Conservation (phyloP, 1,284 basidiomycete species). For the Malassezia yamatoensis region DNA sequence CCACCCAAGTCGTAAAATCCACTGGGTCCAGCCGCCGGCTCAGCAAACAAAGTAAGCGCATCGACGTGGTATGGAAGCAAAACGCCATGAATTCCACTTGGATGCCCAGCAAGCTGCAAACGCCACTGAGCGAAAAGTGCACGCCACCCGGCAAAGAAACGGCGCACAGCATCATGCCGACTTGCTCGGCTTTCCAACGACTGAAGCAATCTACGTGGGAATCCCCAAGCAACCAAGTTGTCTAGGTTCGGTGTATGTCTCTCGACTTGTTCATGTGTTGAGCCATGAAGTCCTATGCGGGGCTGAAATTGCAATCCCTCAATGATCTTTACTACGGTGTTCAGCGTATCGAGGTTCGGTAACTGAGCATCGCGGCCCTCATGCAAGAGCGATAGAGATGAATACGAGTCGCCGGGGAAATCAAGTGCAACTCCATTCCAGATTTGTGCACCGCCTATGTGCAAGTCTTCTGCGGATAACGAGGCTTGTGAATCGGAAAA, state of each 20-base stretch:
- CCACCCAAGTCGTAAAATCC: slow-evolving; percentile 80
- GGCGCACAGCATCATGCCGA: slow-evolving; percentile 1
- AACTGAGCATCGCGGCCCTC: slow-evolving; percentile 89
- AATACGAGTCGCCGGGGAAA: slow-evolving; percentile 92
- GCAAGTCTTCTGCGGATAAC: slow-evolving; percentile 58
- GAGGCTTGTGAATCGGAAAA: slow-evolving; percentile 58
- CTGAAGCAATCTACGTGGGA: neutral
- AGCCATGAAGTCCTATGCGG: slow-evolving; percentile 8
- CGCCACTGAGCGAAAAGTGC: slow-evolving; percentile 49
- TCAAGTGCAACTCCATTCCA: slow-evolving; percentile 94
- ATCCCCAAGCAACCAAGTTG: neutral
- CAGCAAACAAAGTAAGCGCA: slow-evolving; percentile 76
- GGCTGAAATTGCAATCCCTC: slow-evolving; percentile 54
- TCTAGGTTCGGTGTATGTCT: neutral
- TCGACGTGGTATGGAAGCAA: slow-evolving; percentile 74
- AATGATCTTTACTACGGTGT: slow-evolving; percentile 67
- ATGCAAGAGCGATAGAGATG: slow-evolving; percentile 79
- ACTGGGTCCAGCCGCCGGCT: slow-evolving; percentile 80
- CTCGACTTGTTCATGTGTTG: neutral
- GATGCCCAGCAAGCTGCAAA: slow-evolving; percentile 51
- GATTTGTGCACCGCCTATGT: slow-evolving; percentile 23
- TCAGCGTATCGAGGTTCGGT: slow-evolving; percentile 89
- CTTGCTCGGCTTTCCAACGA: slow-evolving; percentile 6
- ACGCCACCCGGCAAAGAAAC: slow-evolving; percentile 7
- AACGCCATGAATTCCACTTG: slow-evolving; percentile 29